A percentile compares a stretch with the other conserved stretches of the same genome.
phyloP scores from a whole-genome alignment of 768 basidiomycete species.

The Suillus ampliporus region DNA sequence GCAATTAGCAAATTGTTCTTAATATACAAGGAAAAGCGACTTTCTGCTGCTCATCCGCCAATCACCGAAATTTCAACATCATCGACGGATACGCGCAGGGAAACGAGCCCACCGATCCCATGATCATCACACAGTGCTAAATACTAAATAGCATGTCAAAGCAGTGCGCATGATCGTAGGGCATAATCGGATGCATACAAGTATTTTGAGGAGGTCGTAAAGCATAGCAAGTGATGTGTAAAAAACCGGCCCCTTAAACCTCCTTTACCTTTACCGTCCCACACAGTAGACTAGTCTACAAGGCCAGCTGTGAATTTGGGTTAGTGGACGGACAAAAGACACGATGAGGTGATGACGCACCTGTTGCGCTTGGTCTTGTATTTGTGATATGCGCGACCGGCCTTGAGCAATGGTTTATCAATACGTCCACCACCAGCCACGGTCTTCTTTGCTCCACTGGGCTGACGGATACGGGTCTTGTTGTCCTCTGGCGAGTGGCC shows the following conservation, averaged over 20 bases:
- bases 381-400: conserved; percentile 94
- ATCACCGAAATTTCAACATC: no score
- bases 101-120: no score
- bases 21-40: no score
- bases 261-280: conserved; percentile 99
- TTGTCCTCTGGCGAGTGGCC: conserved; percentile 94
- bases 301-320: conserved; percentile 70
- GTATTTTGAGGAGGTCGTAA: conserved; percentile 17
- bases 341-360: no score
- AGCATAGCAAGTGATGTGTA: conserved; percentile 29
- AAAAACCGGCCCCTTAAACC: conserved; percentile 51
- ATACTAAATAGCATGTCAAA: no score
- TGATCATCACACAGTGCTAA: no score
- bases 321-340: no score
- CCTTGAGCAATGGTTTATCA: conserved; percentile 99
- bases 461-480: conserved; percentile 94
- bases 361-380: conserved; percentile 99
- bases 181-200: conserved; percentile 33
- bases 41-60: no score
- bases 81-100: no score
- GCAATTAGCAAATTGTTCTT: no score
- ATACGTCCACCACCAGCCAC: conserved; percentile 92
- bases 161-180: conserved; percentile 16
- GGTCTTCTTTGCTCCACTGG: conserved; percentile 96
- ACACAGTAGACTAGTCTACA: conserved; percentile 93